phyloP scores from a whole-genome alignment of 495 filamentous ascomycete species.

The Chaetomium cochliodes region DNA sequence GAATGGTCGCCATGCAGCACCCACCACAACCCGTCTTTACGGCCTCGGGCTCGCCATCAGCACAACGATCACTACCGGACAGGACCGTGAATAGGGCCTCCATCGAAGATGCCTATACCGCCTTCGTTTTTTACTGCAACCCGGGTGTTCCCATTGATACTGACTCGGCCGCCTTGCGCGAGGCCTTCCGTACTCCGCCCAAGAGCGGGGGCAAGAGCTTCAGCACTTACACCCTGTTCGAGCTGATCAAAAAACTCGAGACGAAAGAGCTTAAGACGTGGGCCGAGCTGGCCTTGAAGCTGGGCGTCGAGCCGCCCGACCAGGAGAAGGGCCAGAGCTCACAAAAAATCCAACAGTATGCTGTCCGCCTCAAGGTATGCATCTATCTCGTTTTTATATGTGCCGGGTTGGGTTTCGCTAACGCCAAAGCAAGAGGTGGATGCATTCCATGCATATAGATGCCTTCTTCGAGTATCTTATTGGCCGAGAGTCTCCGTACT shows the following conservation, averaged over 20 bases:
- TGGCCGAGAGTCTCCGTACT: slow-evolving; percentile 77
- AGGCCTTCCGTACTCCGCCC: slow-evolving; percentile 78
- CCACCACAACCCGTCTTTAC: slow-evolving; percentile 21
- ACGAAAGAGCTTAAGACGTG: slow-evolving; percentile 92
- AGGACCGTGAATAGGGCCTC: slow-evolving; percentile 67
- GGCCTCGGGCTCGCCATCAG: slow-evolving; percentile 19
- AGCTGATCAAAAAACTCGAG: slow-evolving; percentile 80
- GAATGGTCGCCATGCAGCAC: slow-evolving; percentile 11
- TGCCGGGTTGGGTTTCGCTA: neutral
- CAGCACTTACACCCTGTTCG: slow-evolving; percentile 75
- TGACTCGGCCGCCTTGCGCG: slow-evolving; percentile 70
- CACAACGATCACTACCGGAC: slow-evolving; percentile 58
- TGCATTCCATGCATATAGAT: slow-evolving; percentile 97
- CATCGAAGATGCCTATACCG: slow-evolving; percentile 83
- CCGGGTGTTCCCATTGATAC: slow-evolving; percentile 69
- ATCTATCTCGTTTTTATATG: neutral
- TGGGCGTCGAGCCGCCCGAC: slow-evolving; percentile 87
- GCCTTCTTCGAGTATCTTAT: slow-evolving; percentile 93
- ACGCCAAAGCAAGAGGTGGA: slow-evolving; percentile 68
- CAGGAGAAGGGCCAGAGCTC: slow-evolving; percentile 85
- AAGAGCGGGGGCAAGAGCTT: slow-evolving; percentile 93
- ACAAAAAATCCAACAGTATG: slow-evolving; percentile 97
- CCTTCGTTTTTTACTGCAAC: slow-evolving; percentile 91
- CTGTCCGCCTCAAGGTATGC: slow-evolving; percentile 83
- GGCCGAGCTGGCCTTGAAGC: slow-evolving; percentile 82